Evolutionary conservation across 2,329 filamentous ascomycete species (phyloP), one percentile per base, ranked within the genome.

Genomic region (Sporothrix inflata): DNA sequence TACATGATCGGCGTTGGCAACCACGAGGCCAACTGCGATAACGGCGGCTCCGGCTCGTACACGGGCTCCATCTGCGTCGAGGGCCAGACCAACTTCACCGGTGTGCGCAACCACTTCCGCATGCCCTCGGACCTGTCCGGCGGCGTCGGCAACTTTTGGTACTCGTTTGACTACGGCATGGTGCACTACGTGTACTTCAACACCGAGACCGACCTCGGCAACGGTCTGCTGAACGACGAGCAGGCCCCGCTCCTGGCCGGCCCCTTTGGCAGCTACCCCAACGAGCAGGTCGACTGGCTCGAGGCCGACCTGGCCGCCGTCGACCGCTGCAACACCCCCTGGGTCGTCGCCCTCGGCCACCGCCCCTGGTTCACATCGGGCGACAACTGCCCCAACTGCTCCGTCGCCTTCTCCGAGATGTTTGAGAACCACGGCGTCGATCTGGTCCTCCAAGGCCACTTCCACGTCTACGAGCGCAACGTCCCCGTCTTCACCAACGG

Each of bases 261-360:
- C 2, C 71, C 71, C 45, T 69, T 72, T 47, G 66, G 66, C 65
- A 12, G 11, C 42, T 69, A 69, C 57, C 51, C 12, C 38, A 51
- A 72, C 47, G 70, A 42, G 11, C 73, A 74, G 72, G 14, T 49
- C 16, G 27, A 60, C 57, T 86, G 85, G 84, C 79, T 85, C 6
- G 79, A 80, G 61, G 78, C 79, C n/a, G 84, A 86, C 68, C 79
- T 86, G 16, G 81, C 79, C 3, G 78, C 75, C 38, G 81, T 86
- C 38, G 79, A 86, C 76, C 82, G 84, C 63, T 79, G 72, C 40
- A 83, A 83, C 78, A 86, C 84, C 21, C 83, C 84, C 14, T 86
- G 85, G 85, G 80, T 86, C 47, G 80, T 85, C 61, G 83, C 81
- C 74, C 85, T 84, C 80, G 81, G 80, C 76, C 85, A 85, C 77